Conservation (phyloP, 495 filamentous ascomycete genomes). For the Rhypophila decipiens region DNA sequence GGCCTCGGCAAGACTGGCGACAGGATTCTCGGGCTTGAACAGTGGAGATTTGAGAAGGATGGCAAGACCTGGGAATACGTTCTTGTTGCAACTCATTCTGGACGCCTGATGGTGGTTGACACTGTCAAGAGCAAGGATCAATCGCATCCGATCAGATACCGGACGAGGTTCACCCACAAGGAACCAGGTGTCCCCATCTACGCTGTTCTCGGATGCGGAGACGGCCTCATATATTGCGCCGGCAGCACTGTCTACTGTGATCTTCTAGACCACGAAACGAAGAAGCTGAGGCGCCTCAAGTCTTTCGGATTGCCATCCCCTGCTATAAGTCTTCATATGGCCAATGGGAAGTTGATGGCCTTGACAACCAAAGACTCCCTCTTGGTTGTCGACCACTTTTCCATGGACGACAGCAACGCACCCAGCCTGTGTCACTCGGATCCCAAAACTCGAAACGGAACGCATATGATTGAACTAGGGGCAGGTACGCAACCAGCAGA, state of each 20-base stretch:
- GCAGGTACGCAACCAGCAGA: slow-evolving; percentile 16
- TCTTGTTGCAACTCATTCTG: slow-evolving; percentile 31
- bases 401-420: slow-evolving; percentile 12
- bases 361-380: slow-evolving; percentile 41
- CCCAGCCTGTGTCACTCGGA: slow-evolving; percentile 30
- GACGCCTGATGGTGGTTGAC: slow-evolving; percentile 42
- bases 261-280: slow-evolving; percentile 34
- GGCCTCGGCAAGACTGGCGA: slow-evolving; percentile 36
- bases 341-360: slow-evolving; percentile 34
- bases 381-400: slow-evolving; percentile 34
- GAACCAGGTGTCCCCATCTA: slow-evolving; percentile 31
- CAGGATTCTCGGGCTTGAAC: slow-evolving; percentile 33
- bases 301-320: slow-evolving; percentile 35
- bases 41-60: slow-evolving; percentile 40
- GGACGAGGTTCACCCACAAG: slow-evolving; percentile 36
- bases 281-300: slow-evolving; percentile 34
- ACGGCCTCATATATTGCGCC: slow-evolving; percentile 41
- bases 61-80: slow-evolving; percentile 39
- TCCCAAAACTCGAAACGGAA: slow-evolving; percentile 24
- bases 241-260: slow-evolving; percentile 40
- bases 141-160: slow-evolving; percentile 32
- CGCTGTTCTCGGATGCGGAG: slow-evolving; percentile 33
- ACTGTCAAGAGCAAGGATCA: slow-evolving; percentile 14
- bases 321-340: slow-evolving; percentile 33
- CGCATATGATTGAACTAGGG: slow-evolving; percentile 35